Evolutionary conservation across 1,284 basidiomycete genomes (phyloP), one percentile per base, ranked within the genome.

Genomic region (Cutaneotrichosporon spelunceum): DNA sequence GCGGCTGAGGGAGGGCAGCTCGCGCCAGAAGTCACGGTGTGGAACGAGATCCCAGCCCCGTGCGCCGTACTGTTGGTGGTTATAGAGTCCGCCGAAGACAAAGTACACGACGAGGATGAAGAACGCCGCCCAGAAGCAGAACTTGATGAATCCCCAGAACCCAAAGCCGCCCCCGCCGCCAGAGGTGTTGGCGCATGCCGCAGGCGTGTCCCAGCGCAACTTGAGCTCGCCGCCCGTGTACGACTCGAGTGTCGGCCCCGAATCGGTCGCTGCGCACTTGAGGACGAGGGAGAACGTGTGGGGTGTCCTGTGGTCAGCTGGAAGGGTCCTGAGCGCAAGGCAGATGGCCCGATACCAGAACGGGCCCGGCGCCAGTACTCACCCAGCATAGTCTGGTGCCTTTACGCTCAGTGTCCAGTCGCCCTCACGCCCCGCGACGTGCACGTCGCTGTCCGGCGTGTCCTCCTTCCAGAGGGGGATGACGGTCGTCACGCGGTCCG

Each of bases 11-110:
- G 63, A 59, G 6, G 78, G 79, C 23, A 80, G 63, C 52, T 80
- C 78, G 34, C 74, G 66, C 79, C 79, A 80, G 66, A 80, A 80
- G 61, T 79, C 77, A 39, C 77, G 74, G 64, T 80, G 78, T 1
- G 79, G 79, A 11, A 80, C 61, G 4, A 79, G 72, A 53, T 80
- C 79, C 72, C 75, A 74, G 4, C 79, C 79, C 62, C 67, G 69
- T 3, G 79, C 78, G 36, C 71, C 73, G 66, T 80, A 80, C 55
- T 77, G 75, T 52, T 79, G 77, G 60, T 78, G 78, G 54, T 80
- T 80, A 68, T 80, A 79, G 60, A 75, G 73, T 47, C 76, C 75
- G 27, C 79, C 79, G 30, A 78, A 68, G n/a, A 65, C 73, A 60
- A 78, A 78, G 59, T 78, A 79, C 0, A 68, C 61, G 4, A 75